Conservation (phyloP, 306 rosid genomes). For the Cucurbita argyrosperma region DNA sequence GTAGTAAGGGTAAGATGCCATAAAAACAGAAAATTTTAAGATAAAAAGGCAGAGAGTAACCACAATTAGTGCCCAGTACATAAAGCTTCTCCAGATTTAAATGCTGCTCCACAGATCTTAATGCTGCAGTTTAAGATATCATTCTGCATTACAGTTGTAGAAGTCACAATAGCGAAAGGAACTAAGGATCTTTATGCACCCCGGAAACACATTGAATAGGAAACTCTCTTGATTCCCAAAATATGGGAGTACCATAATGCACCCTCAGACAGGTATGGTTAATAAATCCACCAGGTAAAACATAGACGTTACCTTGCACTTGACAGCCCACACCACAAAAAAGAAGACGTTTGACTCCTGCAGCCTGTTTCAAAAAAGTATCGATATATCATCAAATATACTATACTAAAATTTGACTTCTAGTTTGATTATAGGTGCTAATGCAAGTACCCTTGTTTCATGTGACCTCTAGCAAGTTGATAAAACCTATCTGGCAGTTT, state of each 20-base stretch:
- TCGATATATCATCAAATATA: not conserved
- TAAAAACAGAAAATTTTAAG: not conserved
- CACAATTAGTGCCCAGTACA: conserved; percentile 96
- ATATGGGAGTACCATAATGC: not conserved
- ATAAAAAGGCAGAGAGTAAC: conserved; percentile 11
- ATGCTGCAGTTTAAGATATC: conserved; percentile 92
- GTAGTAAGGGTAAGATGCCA: not conserved
- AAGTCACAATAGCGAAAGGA: conserved; percentile 53
- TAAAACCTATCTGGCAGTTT: not conserved
- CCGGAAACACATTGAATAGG: not conserved
- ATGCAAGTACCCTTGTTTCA: not conserved
- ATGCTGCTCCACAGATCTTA: conserved; percentile 86
- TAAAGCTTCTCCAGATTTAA: conserved; percentile 91
- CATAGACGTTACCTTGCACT: conserved; percentile 61
- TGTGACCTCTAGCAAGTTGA: not conserved
- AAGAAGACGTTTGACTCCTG: conserved; percentile 90
- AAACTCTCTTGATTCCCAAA: not conserved
- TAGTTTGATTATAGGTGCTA: not conserved
- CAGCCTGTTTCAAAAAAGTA: conserved; percentile 45
- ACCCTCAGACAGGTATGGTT: conserved; percentile 1
- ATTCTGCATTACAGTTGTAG: conserved; percentile 86
- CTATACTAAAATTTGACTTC: not conserved
- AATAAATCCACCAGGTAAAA: conserved; percentile 4
- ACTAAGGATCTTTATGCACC: not conserved
- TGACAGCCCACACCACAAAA: conserved; percentile 99